phyloP scores from a whole-genome alignment of 768 basidiomycete genomes.

The Boletus subcaerulescens region DNA sequence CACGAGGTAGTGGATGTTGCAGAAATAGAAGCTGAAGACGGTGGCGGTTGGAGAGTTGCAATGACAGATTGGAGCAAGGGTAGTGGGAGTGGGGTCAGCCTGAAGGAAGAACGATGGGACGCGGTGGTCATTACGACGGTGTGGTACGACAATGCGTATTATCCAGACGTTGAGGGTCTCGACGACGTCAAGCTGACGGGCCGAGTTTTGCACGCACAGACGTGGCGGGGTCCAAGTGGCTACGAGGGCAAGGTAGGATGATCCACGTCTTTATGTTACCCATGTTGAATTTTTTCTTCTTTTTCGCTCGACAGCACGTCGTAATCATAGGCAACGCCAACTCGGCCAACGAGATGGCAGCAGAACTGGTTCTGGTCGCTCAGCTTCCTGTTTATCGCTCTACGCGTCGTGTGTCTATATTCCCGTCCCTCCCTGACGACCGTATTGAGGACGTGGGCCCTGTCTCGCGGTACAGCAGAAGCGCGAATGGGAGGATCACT shows the following conservation, averaged over 20 bases:
- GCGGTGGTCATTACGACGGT: slow-evolving; percentile 46
- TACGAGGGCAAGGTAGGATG: slow-evolving; percentile 33
- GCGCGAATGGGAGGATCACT: slow-evolving; percentile 26
- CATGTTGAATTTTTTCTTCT: not conserved
- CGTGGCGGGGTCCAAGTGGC: slow-evolving; percentile 39
- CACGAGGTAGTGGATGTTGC: slow-evolving; percentile 40
- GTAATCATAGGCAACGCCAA: slow-evolving; percentile 51
- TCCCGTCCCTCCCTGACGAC: slow-evolving; percentile 41
- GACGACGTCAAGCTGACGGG: slow-evolving; percentile 35
- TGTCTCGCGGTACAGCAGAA: slow-evolving; percentile 33
- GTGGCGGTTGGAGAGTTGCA: slow-evolving; percentile 39
- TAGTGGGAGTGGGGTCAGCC: slow-evolving; percentile 12
- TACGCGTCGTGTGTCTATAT: slow-evolving; percentile 42
- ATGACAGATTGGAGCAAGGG: slow-evolving; percentile 36
- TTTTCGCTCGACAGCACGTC: slow-evolving; percentile 32
- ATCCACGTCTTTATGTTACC: not conserved
- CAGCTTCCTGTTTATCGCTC: slow-evolving; percentile 45
- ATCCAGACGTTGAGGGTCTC: slow-evolving; percentile 43
- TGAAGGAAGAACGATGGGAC: slow-evolving; percentile 43
- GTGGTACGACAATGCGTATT: slow-evolving; percentile 46
- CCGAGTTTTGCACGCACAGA: slow-evolving; percentile 41
- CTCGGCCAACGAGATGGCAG: slow-evolving; percentile 51
- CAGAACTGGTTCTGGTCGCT: slow-evolving; percentile 40
- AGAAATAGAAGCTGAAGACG: slow-evolving; percentile 28
- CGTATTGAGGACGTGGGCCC: slow-evolving; percentile 44